Conservation (phyloP, 176 grass and related monocot genomes). For the Oryza rufipogon region DNA sequence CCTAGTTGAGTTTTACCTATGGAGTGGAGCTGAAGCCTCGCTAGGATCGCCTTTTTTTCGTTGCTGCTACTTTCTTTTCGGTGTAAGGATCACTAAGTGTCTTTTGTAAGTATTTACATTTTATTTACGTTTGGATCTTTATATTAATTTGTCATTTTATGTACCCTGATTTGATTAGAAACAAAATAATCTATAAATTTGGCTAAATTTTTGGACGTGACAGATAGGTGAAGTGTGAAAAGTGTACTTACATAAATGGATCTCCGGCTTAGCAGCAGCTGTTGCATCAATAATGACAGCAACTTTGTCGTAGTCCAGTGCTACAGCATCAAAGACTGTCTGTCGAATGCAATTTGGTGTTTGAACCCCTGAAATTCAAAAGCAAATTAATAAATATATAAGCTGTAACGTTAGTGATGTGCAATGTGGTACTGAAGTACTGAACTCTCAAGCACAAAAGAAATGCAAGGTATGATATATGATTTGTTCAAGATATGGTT, state of each 20-base stretch:
- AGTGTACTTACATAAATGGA: constrained; percentile 71
- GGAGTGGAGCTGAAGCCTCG: too few species aligned
- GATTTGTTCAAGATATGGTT: too few species aligned
- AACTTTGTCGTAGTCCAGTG: constrained; percentile 79
- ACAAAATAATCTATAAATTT: too few species aligned
- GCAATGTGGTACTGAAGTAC: not conserved
- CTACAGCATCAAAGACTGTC: constrained; percentile 88
- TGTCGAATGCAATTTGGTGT: constrained; percentile 93
- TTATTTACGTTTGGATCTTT: too few species aligned
- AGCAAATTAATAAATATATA: constrained; percentile 7
- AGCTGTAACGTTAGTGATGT: not conserved
- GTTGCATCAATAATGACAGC: constrained; percentile 78
- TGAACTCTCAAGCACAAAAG: not conserved
- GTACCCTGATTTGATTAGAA: too few species aligned
- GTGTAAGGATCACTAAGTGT: too few species aligned
- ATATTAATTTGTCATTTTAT: too few species aligned
- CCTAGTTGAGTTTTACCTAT: too few species aligned
- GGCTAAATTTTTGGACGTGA: too few species aligned
- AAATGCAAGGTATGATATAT: not conserved
- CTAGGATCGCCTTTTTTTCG: too few species aligned
- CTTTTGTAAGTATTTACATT: too few species aligned
- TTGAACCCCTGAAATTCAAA: constrained; percentile 65
- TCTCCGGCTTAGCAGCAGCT: constrained; percentile 76
- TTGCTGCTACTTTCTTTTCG: too few species aligned
- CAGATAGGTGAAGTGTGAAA: not conserved